Percentiles rank a stretch among this genome's conserved stretches.
phyloP scores from a whole-genome alignment of 2,329 filamentous ascomycete species.

The Fusarium poae region DNA sequence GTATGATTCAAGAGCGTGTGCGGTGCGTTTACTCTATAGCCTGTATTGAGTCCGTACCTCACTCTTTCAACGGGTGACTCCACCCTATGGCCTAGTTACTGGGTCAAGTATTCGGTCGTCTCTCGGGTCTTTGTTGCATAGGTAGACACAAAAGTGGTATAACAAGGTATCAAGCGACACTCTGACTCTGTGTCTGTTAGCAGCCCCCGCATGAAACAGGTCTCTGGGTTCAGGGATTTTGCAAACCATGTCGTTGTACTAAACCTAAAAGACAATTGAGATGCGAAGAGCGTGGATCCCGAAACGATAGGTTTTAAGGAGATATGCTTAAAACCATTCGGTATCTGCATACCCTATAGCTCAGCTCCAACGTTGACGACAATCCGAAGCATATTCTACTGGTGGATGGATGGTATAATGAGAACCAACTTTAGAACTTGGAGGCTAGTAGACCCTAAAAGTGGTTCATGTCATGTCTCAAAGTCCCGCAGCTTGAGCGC shows the following conservation, averaged over 20 bases:
- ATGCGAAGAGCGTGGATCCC: constrained; percentile 18
- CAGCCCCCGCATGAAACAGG: constrained; percentile 40
- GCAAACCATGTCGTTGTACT: constrained; percentile 18
- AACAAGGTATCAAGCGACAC: constrained; percentile 4
- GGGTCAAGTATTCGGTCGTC: neutral
- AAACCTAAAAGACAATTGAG: constrained; percentile 25
- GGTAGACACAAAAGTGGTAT: neutral
- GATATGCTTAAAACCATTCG: neutral
- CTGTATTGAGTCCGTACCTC: neutral
- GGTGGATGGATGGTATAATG: neutral
- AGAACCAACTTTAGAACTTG: neutral
- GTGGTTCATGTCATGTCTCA: constrained; percentile 6
- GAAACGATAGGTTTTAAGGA: neutral
- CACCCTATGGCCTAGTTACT: neutral
- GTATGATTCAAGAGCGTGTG: neutral
- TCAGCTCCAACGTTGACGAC: neutral
- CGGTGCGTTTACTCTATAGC: neutral
- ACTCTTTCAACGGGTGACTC: neutral
- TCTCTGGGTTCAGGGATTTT: constrained; percentile 30
- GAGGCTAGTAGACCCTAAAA: neutral
- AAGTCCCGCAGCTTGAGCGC: constrained; percentile 17
- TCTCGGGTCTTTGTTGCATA: constrained; percentile 6
- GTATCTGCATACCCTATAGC: neutral
- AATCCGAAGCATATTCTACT: neutral
- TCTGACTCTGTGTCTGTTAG: constrained; percentile 18